Conservation (phyloP, 2,329 filamentous ascomycete genomes). For the Lasiodiplodia sp. region DNA sequence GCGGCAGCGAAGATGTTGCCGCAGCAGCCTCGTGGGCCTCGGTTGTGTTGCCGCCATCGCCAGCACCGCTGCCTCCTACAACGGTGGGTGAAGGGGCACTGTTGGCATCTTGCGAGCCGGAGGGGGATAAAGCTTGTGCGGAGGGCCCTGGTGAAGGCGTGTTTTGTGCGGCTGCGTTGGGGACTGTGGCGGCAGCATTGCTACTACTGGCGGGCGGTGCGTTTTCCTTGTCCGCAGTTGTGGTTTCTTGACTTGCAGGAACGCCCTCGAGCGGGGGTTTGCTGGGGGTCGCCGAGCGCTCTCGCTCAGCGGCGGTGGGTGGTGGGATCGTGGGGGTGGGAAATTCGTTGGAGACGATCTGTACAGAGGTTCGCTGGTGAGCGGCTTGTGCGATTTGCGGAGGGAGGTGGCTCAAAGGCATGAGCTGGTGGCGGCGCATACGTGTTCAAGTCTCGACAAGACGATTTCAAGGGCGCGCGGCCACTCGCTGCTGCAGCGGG, state of each 20-base stretch:
- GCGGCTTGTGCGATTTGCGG: conserved; percentile 11
- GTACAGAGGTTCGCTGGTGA: conserved; percentile 7
- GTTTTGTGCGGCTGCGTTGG: background rate
- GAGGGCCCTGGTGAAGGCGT: conserved; percentile 45
- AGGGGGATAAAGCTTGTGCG: conserved; percentile 53
- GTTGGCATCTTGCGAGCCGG: background rate
- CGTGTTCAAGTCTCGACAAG: conserved; percentile 72
- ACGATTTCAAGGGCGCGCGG: conserved; percentile 70
- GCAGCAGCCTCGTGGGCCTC: background rate
- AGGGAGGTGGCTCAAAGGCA: background rate
- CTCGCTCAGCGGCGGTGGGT: conserved; percentile 52
- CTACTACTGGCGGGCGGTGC: conserved; percentile 53
- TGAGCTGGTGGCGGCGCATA: conserved; percentile 41
- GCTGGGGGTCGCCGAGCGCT: conserved; percentile 36
- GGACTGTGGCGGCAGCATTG: background rate
- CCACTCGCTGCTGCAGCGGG: conserved; percentile 68
- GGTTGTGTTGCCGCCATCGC: background rate
- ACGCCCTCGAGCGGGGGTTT: conserved; percentile 31
- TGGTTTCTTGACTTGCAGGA: conserved; percentile 52
- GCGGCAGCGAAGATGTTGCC: conserved; percentile 36
- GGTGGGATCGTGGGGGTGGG: conserved; percentile 68
- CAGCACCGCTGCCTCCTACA: background rate
- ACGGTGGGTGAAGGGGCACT: background rate
- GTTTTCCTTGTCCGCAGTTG: conserved; percentile 75
- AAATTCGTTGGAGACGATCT: conserved; percentile 79